Base-by-base conservation (phyloP, 2,329 filamentous ascomycete species). In the Rugonectria rugulosa region DNA sequence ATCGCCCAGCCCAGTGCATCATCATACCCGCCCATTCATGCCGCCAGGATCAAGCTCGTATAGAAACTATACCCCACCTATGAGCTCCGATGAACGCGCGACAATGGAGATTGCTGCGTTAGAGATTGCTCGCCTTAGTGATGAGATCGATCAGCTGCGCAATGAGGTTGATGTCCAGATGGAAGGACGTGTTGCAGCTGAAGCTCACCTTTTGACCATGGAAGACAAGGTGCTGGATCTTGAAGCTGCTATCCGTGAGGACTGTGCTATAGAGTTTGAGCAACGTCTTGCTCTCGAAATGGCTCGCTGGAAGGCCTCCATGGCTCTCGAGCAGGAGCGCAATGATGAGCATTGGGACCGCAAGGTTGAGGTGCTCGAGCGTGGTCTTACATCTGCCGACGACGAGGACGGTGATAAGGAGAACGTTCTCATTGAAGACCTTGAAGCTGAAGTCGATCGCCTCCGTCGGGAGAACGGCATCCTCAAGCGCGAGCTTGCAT, bases 261-360 rank as follows among this genome's bases (percentile, higher is more conserved):
- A 98, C 64, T 94, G 93, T 65, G 93, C 88, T 64, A 81, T 78
- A 3, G 95, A 97, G 68, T 96, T 96, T 78, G 95, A 99, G 68
- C 79, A 84, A 56, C 84, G 86, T 10, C 81, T 97, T 41, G 84
- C 87, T 17, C 77, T 88, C 11, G 92, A 97, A 71, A 85, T 91
- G 72, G 82, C 84, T 9, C 81, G 91, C n/a, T 97, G 92, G 90
- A 89, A 94, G 70, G 84, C 83, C 0, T 89, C 86, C 0, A 84
- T 92, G 72, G 89, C 91, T 15, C 85, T 89, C 5, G 92, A 97
- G 71, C 83, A 86, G 58, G 92, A 96, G 65, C 84, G 87, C 38
- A 87, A 87, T 47, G 92, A 97, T 57, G 90, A 91, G 70, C 91
- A 96, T 73, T 84, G 95, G 69, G 93, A 98, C 72, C 86, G 86